These are phyloP conservation scores for Pseudocohnilembus persalinus DNA, from an alignment of 169 alveolate genomes.

Conservation along the genomic window DNA sequence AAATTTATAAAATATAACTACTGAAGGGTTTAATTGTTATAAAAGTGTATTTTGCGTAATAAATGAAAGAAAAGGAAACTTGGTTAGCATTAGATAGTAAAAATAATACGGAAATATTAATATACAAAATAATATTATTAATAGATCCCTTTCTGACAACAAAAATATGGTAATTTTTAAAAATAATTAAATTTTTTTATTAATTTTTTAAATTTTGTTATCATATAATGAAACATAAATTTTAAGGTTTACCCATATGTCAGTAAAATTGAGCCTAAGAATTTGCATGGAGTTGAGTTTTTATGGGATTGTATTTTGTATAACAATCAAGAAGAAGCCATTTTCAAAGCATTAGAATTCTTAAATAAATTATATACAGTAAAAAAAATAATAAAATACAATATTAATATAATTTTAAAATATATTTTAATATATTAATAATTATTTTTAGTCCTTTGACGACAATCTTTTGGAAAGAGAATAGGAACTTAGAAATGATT, in stretches of 20 bases:
- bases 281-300: slow-evolving; percentile 52
- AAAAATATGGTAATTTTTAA: not conserved
- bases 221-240: too few relatives aligned
- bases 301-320: slow-evolving; percentile 54
- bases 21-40: slow-evolving; percentile 67
- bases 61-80: slow-evolving; percentile 41
- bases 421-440: slow-evolving; percentile 26
- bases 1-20: slow-evolving; percentile 38
- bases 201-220: not conserved
- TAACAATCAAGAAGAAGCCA: slow-evolving; percentile 34
- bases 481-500: slow-evolving; percentile 25
- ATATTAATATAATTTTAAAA: slow-evolving; percentile 5
- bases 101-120: not conserved
- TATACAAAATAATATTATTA: too few relatives aligned
- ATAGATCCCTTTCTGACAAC: not conserved
- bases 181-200: too few relatives aligned
- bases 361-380: slow-evolving; percentile 40
- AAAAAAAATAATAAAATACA: slow-evolving; percentile 2
- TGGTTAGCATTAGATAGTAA: not conserved
- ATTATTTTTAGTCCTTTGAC: not conserved
- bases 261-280: slow-evolving; percentile 27
- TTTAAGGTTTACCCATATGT: slow-evolving; percentile 1
- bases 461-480: slow-evolving; percentile 5
- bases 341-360: slow-evolving; percentile 38
- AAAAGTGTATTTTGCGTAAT: slow-evolving; percentile 62